Evolutionary conservation across 2,329 filamentous ascomycete genomes (phyloP).

Genomic region (Cadophora luteo-olivacea): DNA sequence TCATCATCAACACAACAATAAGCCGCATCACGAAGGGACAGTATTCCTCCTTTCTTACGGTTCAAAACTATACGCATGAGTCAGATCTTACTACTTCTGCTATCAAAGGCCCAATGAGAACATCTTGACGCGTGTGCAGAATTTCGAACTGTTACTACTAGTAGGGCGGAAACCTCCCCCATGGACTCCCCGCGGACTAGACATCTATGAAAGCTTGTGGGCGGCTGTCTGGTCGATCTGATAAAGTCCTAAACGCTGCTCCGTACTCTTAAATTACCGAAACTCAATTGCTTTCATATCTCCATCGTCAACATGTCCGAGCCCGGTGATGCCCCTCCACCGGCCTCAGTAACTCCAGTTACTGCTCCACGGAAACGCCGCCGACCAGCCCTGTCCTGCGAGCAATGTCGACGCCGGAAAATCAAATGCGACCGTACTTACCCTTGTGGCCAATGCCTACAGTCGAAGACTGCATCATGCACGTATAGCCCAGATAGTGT

Average conservation of each 20-base stretch:
- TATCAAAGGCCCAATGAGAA: background rate
- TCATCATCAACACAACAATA: conserved; percentile 3
- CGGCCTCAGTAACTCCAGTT: background rate
- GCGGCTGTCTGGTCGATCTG: background rate
- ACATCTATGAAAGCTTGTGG: background rate
- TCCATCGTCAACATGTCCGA: conserved; percentile 22
- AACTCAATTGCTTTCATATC: background rate
- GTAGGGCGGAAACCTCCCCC: conserved; percentile 2
- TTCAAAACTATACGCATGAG: background rate
- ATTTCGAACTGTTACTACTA: background rate
- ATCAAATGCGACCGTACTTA: conserved; percentile 53
- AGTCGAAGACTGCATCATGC: conserved; percentile 44
- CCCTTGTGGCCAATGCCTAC: conserved; percentile 49
- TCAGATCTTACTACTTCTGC: background rate
- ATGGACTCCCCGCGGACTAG: background rate
- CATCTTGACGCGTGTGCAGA: background rate
- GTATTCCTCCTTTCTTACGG: background rate
- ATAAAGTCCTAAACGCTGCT: conserved; percentile 12
- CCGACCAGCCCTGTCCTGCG: conserved; percentile 49
- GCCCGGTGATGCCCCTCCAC: background rate
- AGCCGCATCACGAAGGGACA: background rate
- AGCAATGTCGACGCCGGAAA: conserved; percentile 53
- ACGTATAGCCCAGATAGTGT: conserved; percentile 38
- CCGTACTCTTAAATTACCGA: background rate
- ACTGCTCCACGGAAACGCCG: conserved; percentile 37